These are phyloP conservation scores for Leishmania amazonensis DNA, from an alignment of 208 protist genomes.

Conservation along the genomic window DNA sequence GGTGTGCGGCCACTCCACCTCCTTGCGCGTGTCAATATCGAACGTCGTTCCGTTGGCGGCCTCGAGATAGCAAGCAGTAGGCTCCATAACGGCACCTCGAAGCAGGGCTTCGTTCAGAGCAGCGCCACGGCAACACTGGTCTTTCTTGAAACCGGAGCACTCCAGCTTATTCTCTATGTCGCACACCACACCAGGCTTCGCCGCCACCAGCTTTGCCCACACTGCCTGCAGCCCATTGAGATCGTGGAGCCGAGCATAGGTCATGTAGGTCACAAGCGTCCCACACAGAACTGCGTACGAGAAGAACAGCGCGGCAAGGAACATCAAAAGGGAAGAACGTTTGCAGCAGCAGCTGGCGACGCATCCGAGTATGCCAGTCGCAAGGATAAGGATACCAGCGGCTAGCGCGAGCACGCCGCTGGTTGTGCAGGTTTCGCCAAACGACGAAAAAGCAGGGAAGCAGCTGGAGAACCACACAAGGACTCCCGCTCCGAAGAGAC, in stretches of 20 bases:
- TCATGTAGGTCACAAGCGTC: not conserved
- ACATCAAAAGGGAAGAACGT: slow-evolving; percentile 2
- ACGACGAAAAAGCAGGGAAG: slow-evolving; percentile 12
- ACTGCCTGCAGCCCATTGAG: slow-evolving; percentile 4
- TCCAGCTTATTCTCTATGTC: slow-evolving; percentile 33
- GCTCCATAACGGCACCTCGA: too few relatives aligned
- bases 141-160: slow-evolving; percentile 50
- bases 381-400: slow-evolving; percentile 12
- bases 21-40: slow-evolving; percentile 27
- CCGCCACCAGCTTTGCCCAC: slow-evolving; percentile 34
- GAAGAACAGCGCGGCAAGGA: slow-evolving; percentile 17
- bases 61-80: slow-evolving; percentile 38
- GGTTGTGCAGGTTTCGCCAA: not conserved
- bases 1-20: slow-evolving; percentile 34
- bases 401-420: slow-evolving; percentile 4
- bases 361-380: slow-evolving; percentile 21
- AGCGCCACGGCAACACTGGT: slow-evolving; percentile 46
- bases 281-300: slow-evolving; percentile 31
- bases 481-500: slow-evolving; percentile 15
- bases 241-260: slow-evolving; percentile 3
- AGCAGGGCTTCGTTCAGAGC: not conserved
- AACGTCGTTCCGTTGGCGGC: slow-evolving; percentile 39
- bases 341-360: slow-evolving; percentile 5
- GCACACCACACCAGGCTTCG: slow-evolving; percentile 32
- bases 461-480: slow-evolving; percentile 16